Conservation (phyloP, 495 filamentous ascomycete genomes). For the Delitschia confertaspora region DNA sequence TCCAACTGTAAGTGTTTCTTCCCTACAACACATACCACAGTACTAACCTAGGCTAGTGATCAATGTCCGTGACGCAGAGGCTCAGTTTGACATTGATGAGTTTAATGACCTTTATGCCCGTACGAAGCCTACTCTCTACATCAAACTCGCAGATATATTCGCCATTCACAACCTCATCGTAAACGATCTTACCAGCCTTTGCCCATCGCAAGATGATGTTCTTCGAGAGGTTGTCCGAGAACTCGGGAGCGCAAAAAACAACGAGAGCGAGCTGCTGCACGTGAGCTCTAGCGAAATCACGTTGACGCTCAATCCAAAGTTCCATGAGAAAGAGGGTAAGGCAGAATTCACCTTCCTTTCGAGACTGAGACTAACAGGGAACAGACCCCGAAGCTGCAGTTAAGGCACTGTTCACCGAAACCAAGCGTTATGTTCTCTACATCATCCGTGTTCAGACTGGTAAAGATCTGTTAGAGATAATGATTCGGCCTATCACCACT, state of each 20-base stretch:
- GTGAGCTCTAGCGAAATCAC: constrained; percentile 85
- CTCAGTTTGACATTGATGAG: constrained; percentile 94
- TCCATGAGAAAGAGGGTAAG: constrained; percentile 73
- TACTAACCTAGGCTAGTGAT: constrained; percentile 57
- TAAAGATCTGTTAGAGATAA: constrained; percentile 85
- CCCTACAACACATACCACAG: constrained; percentile 24
- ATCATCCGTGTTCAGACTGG: constrained; percentile 95
- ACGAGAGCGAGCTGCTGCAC: constrained; percentile 83
- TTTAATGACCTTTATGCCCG: constrained; percentile 96
- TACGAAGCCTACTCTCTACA: constrained; percentile 91
- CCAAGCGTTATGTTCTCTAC: constrained; percentile 93
- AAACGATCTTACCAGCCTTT: constrained; percentile 64
- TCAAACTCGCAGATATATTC: constrained; percentile 97
- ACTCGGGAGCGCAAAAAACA: constrained; percentile 88
- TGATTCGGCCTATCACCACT: constrained; percentile 74
- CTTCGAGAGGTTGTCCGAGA: constrained; percentile 87
- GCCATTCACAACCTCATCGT: constrained; percentile 86
- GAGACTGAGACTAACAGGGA: no score
- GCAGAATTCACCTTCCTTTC: constrained; percentile 11
- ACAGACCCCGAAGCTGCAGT: constrained; percentile 83
- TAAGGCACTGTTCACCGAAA: constrained; percentile 93
- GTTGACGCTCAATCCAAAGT: constrained; percentile 81
- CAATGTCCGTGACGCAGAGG: constrained; percentile 72
- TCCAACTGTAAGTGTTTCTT: constrained; percentile 43
- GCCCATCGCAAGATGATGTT: constrained; percentile 72